Conservation (phyloP, 2,329 filamentous ascomycete species). For the Mariannaea sp. region DNA sequence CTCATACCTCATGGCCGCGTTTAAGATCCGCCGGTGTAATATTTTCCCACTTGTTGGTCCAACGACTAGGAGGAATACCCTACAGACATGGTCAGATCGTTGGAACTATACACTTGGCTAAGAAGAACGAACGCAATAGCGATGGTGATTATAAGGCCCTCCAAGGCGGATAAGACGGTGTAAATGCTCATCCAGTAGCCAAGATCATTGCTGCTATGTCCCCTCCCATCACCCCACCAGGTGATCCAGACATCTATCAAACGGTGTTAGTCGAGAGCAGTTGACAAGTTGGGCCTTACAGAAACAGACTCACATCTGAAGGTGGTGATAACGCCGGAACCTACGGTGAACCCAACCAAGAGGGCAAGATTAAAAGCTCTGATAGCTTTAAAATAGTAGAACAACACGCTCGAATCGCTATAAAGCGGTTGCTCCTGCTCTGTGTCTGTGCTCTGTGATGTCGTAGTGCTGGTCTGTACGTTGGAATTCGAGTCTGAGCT, state of each 20-base stretch:
- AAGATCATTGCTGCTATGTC: slow-evolving; percentile 32
- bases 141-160: slow-evolving; percentile 32
- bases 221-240: slow-evolving; percentile 41
- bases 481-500: not conserved
- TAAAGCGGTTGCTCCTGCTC: slow-evolving; percentile 4
- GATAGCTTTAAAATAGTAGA: slow-evolving; percentile 38
- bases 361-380: slow-evolving; percentile 27
- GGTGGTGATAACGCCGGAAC: slow-evolving; percentile 25
- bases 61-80: slow-evolving; percentile 35
- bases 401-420: slow-evolving; percentile 37
- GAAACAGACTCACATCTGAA: slow-evolving; percentile 33
- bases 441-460: not conserved
- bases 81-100: slow-evolving; percentile 18
- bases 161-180: slow-evolving; percentile 29
- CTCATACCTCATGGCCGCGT: slow-evolving; percentile 35
- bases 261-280: not conserved
- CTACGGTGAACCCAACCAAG: slow-evolving; percentile 21
- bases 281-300: accelerated
- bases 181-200: slow-evolving; percentile 41
- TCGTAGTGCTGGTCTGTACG: not conserved
- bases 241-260: slow-evolving; percentile 38
- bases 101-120: not conserved
- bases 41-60: slow-evolving; percentile 34
- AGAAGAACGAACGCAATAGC: slow-evolving; percentile 34
- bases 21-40: slow-evolving; percentile 33